These are phyloP conservation scores for Globisporangium uncinulatum DNA, from an alignment of 352 stramenopile species.

Conservation along the genomic window DNA sequence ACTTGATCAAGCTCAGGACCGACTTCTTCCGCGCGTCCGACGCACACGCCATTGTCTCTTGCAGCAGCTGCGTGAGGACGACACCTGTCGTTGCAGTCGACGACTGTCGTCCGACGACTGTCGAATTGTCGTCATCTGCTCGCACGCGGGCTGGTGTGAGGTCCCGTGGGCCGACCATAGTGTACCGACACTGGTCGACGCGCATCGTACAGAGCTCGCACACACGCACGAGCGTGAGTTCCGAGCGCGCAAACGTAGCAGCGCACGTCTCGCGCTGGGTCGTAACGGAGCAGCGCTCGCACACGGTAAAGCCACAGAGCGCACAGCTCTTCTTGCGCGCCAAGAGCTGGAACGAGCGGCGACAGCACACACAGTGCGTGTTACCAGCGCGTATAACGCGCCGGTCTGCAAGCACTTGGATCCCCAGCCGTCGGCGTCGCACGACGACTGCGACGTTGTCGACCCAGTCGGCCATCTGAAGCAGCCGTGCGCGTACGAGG, in stretches of 20 bases:
- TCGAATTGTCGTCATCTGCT: background rate
- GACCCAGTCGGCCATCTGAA: slow-evolving; percentile 15
- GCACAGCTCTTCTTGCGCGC: slow-evolving; percentile 15
- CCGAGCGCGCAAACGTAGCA: slow-evolving; percentile 1
- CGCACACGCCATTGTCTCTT: slow-evolving; percentile 18
- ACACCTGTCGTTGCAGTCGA: slow-evolving; percentile 1
- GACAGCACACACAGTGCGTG: slow-evolving; percentile 33
- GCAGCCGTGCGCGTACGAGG: slow-evolving; percentile 12
- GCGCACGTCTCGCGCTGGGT: slow-evolving; percentile 20
- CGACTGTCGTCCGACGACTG: background rate
- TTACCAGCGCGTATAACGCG: slow-evolving; percentile 17
- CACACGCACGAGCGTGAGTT: slow-evolving; percentile 19
- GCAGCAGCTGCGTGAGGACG: slow-evolving; percentile 17
- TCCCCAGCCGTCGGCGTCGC: slow-evolving; percentile 37
- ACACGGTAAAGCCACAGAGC: slow-evolving; percentile 27
- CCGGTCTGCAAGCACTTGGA: slow-evolving; percentile 42
- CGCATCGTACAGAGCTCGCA: slow-evolving; percentile 20
- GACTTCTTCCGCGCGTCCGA: slow-evolving; percentile 15
- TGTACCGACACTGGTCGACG: slow-evolving; percentile 21
- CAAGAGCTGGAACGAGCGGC: slow-evolving; percentile 26
- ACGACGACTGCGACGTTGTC: slow-evolving; percentile 30
- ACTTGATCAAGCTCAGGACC: slow-evolving; percentile 31
- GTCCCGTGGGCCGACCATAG: slow-evolving; percentile 8
- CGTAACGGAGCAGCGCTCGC: slow-evolving; percentile 23
- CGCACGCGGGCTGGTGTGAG: slow-evolving; percentile 6